Base-by-base conservation (phyloP, 2,329 filamentous ascomycete genomes). In the Eutypella sp. region DNA sequence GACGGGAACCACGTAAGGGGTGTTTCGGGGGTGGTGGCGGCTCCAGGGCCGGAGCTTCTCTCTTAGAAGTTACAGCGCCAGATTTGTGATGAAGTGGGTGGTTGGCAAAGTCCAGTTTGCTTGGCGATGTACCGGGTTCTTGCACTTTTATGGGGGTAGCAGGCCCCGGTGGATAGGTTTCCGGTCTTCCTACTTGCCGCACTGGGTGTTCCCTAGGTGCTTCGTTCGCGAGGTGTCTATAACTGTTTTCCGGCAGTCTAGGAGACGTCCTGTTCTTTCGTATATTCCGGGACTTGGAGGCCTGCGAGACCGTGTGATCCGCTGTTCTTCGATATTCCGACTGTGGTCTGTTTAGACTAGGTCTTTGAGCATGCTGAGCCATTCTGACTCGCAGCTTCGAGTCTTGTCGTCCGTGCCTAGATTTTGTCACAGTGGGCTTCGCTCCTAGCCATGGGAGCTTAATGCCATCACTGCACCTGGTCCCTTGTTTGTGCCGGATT, bases 401-500 rank as follows among this genome's bases (percentile, higher is more conserved):
- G 22, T 34, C 45, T 20, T 19, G 16, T 9, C 34, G 46, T 23
- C 15, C 39, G 18, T n/a, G 24, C 25, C 22, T 34, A 38, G 42
- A 46, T 27, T 51, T 46, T 9, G 9, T 42, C 0, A 33, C 25
- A 15, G 51, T 33, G 20, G 53, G 44, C 23, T 52, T 58, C 31
- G 47, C 57, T 37, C 47, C 56, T 2, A 63, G 48, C 57, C 57
- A 62, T 36, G 58, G 57, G 18, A 62, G 48, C 15, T 56, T 45
- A 2, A 49, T 47, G 45, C 51, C 56, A 22, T 51, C 39, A 23
- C 50, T 43, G 6, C 48, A 38, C 16, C 42, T 47, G 33, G 44
- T 29, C 42, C 49, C 54, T 11, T 42, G 34, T 25, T 51, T 56
- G 13, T 41, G 24, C 11, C 50, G 52, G 15, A 40, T 18, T 41